Evolutionary conservation across 176 grass and related monocot species (phyloP).

Genomic region (Avena atlantica): DNA sequence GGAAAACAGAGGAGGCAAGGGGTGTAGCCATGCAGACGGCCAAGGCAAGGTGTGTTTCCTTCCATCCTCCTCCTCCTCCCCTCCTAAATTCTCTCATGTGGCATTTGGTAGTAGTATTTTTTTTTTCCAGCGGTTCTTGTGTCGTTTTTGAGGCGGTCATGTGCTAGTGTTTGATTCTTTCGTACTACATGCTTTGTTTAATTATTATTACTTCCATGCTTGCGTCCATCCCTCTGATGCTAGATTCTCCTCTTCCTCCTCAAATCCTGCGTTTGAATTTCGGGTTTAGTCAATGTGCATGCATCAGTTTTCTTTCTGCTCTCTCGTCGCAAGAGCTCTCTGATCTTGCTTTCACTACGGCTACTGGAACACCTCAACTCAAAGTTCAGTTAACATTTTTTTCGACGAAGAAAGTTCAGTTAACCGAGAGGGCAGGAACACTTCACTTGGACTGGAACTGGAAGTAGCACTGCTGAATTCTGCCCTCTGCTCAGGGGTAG

Average conservation of each 20-base stretch:
- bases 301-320: not conserved
- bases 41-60: slow-evolving; percentile 66
- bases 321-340: not conserved
- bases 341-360: not conserved
- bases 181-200: slow-evolving; percentile 35
- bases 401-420: not conserved
- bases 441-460: not conserved
- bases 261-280: not conserved
- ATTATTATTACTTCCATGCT: slow-evolving; percentile 14
- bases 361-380: not conserved
- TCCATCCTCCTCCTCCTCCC: slow-evolving; percentile 30
- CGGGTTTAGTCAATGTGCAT: slow-evolving; percentile 37
- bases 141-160: not conserved
- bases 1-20: slow-evolving; percentile 29
- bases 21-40: slow-evolving; percentile 59
- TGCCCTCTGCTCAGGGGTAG: not conserved
- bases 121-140: not conserved
- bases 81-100: slow-evolving; percentile 48
- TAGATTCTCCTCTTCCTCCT: slow-evolving; percentile 44
- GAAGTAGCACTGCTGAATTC: not conserved
- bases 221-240: slow-evolving; percentile 12
- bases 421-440: not conserved
- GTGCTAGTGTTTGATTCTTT: slow-evolving; percentile 37
- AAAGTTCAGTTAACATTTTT: not conserved
- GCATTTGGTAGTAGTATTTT: slow-evolving; percentile 4